Evolutionary conservation across 495 filamentous ascomycete genomes (phyloP).

Genomic region (Haplographium delicatum): DNA sequence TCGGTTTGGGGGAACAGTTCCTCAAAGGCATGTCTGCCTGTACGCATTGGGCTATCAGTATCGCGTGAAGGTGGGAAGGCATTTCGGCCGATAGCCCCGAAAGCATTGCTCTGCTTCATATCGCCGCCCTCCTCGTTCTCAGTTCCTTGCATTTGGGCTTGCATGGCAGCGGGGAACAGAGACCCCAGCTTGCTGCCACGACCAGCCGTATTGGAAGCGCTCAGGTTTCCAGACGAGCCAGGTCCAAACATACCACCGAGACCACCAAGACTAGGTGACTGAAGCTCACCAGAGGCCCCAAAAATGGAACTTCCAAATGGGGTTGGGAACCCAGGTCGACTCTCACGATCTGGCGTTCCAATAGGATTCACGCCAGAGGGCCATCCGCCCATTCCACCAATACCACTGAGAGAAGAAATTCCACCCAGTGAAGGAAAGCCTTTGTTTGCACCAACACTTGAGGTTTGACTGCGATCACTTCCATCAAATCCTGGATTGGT

Average conservation of each 20-base stretch:
- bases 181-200: conserved; percentile 81
- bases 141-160: conserved; percentile 75
- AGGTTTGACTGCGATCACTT: conserved; percentile 82
- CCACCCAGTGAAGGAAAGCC: conserved; percentile 63
- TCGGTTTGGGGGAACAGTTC: conserved; percentile 40
- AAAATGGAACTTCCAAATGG: conserved; percentile 72
- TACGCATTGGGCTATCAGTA: conserved; percentile 57
- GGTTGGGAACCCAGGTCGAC: conserved; percentile 48
- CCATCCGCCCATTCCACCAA: conserved; percentile 61
- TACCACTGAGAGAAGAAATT: conserved; percentile 50
- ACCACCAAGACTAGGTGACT: conserved; percentile 59
- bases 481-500: conserved; percentile 53
- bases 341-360: conserved; percentile 74
- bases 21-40: conserved; percentile 53
- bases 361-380: conserved; percentile 51
- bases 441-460: conserved; percentile 68
- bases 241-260: conserved; percentile 44
- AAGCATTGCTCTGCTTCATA: conserved; percentile 41
- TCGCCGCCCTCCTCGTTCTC: conserved; percentile 48
- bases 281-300: conserved; percentile 62
- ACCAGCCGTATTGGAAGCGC: conserved; percentile 49
- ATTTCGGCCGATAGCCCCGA: conserved; percentile 50
- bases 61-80: conserved; percentile 47
- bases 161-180: conserved; percentile 81
- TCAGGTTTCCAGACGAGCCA: conserved; percentile 49